Conservation (phyloP, 202 grass and related monocot species). For the Eragrostis tef region DNA sequence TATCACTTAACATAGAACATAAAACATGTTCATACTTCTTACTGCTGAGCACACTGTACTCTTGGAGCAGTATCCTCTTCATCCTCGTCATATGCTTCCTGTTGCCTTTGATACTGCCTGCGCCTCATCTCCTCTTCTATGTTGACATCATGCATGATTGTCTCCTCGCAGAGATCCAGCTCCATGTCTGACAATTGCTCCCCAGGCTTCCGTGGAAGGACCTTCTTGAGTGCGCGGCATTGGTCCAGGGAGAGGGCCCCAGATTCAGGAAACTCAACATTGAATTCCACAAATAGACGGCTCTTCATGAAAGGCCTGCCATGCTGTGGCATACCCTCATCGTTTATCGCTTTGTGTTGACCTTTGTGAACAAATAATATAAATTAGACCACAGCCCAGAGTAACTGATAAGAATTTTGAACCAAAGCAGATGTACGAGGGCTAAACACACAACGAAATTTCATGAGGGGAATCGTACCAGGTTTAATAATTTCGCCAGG, state of each 20-base stretch:
- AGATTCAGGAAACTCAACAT: conserved; percentile 67
- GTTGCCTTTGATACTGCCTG: conserved; percentile 51
- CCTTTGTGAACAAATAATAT: conserved; percentile 40
- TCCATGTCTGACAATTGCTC: conserved; percentile 58
- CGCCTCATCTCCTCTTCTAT: conserved; percentile 74
- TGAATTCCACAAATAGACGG: conserved; percentile 73
- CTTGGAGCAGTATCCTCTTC: conserved; percentile 63
- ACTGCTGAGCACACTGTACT: conserved; percentile 74
- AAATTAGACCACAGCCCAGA: background rate
- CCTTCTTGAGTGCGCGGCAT: conserved; percentile 51
- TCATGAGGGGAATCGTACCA: conserved; percentile 42
- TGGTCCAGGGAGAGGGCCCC: conserved; percentile 55
- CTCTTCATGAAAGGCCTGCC: conserved; percentile 75
- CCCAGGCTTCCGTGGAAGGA: conserved; percentile 38
- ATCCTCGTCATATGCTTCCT: conserved; percentile 66
- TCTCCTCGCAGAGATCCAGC: conserved; percentile 68
- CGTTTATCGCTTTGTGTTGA: conserved; percentile 77
- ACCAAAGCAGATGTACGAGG: background rate
- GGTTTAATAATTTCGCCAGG: conserved; percentile 72
- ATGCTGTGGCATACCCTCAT: conserved; percentile 73
- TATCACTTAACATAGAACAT: background rate
- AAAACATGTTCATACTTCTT: conserved; percentile 38
- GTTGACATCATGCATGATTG: conserved; percentile 66
- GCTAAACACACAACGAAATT: background rate
- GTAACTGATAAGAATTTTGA: background rate